phyloP scores from a whole-genome alignment of 306 rosid genomes.

The Quercus engelmannii region DNA sequence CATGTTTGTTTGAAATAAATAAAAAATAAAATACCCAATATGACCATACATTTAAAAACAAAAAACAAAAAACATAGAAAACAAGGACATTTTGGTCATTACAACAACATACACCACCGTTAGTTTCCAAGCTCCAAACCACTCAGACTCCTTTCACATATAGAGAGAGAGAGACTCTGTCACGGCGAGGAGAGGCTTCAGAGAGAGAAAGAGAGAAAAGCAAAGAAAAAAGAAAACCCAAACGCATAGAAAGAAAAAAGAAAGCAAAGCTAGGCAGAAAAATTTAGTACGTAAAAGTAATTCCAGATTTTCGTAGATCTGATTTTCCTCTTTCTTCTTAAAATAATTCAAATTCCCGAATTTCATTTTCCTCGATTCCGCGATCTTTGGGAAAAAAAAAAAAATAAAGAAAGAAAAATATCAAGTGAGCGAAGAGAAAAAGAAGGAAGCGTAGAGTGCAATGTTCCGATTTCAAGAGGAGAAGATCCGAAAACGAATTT shows the following conservation, averaged over 20 bases:
- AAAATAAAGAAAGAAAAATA: slow-evolving; percentile 16
- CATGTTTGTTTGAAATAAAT: too few relatives aligned
- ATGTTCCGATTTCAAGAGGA: slow-evolving; percentile 48
- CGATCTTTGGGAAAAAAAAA: background rate
- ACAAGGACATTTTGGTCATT: background rate
- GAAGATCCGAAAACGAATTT: slow-evolving; percentile 53
- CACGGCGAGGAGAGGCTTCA: background rate
- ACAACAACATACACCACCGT: background rate
- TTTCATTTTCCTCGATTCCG: background rate
- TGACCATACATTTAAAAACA: background rate
- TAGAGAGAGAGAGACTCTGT: background rate
- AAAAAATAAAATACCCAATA: background rate
- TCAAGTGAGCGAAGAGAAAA: background rate
- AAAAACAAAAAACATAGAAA: too few relatives aligned
- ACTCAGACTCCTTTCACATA: background rate
- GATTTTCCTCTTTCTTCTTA: background rate
- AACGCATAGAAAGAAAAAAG: background rate
- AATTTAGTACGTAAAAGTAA: background rate
- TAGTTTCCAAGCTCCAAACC: background rate
- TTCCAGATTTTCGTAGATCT: slow-evolving; percentile 18
- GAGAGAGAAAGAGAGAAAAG: background rate
- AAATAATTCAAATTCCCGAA: background rate
- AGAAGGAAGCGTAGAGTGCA: slow-evolving; percentile 8
- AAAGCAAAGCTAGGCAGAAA: background rate
- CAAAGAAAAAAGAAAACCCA: background rate